Conservation (phyloP, 257 asterid species). For the Penstemon newberryi region DNA sequence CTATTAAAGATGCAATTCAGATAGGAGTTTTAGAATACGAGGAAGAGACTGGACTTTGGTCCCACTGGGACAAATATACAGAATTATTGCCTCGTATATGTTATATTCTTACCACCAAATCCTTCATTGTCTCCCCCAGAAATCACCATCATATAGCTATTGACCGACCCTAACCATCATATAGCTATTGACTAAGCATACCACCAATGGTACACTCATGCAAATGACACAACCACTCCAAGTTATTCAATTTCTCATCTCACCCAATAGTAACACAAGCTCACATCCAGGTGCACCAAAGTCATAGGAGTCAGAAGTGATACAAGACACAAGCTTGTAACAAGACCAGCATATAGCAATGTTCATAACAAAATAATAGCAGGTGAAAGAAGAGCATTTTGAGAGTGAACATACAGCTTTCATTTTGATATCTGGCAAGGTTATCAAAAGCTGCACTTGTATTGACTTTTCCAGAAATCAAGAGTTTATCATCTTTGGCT, state of each 20-base stretch:
- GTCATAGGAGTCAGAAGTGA: constrained; percentile 7
- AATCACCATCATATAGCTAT: constrained; percentile 10
- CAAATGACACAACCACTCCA: constrained; percentile 20
- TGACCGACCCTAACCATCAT: not conserved
- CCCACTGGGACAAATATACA: not conserved
- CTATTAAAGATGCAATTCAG: not conserved
- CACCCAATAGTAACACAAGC: constrained; percentile 9
- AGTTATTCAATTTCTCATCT: constrained; percentile 3
- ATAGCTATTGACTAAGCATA: constrained; percentile 17
- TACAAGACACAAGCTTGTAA: constrained; percentile 8
- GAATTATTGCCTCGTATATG: not conserved
- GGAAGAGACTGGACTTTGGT: constrained; percentile 12
- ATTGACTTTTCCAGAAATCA: constrained; percentile 51
- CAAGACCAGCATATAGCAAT: constrained; percentile 17
- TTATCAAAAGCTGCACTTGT: constrained; percentile 40
- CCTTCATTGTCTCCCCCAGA: constrained; percentile 16
- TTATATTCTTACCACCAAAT: constrained; percentile 8
- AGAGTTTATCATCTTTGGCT: constrained; percentile 48
- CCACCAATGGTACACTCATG: not conserved
- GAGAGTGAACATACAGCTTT: constrained; percentile 52
- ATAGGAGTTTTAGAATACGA: not conserved
- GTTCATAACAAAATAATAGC: constrained; percentile 19
- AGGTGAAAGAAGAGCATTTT: constrained; percentile 20
- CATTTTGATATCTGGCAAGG: constrained; percentile 48
- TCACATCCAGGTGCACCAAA: constrained; percentile 20